Conservation (phyloP, 768 basidiomycete species). For the Boletus coccyginus region DNA sequence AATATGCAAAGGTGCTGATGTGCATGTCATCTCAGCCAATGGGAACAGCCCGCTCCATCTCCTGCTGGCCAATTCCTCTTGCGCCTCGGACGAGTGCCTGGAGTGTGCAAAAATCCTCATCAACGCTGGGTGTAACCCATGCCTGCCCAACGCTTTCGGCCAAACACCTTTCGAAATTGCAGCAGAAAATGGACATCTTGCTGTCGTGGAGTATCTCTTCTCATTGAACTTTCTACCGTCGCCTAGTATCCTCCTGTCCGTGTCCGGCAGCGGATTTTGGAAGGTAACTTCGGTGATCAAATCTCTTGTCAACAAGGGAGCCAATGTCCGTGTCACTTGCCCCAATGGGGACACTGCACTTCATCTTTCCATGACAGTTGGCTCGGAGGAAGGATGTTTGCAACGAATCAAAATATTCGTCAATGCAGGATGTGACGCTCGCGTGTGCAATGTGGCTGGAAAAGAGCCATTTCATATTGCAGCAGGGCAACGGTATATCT, state of each 20-base stretch:
- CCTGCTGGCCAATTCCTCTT: not conserved
- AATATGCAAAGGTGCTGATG: not conserved
- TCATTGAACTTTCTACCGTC: not conserved
- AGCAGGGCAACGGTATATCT: not conserved
- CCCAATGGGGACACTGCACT: not conserved
- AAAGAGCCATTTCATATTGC: not conserved
- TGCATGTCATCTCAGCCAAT: not conserved
- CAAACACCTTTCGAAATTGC: not conserved
- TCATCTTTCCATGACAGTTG: not conserved
- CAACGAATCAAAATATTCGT: not conserved
- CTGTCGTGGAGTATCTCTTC: not conserved
- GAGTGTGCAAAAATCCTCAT: not conserved
- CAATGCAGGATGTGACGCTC: not conserved
- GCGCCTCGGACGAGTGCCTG: not conserved
- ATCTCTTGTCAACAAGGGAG: constrained; percentile 3
- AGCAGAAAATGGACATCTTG: not conserved
- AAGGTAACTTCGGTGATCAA: not conserved
- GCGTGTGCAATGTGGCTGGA: not conserved
- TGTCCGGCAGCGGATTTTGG: too few species aligned
- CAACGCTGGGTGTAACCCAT: not conserved
- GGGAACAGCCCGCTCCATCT: not conserved
- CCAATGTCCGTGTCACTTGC: not conserved
- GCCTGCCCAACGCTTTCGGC: not conserved
- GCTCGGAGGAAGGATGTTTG: not conserved
- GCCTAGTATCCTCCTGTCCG: not conserved